Evolutionary conservation across 2,329 filamentous ascomycete species (phyloP).

Genomic region (Emergomyces pasteurianus): DNA sequence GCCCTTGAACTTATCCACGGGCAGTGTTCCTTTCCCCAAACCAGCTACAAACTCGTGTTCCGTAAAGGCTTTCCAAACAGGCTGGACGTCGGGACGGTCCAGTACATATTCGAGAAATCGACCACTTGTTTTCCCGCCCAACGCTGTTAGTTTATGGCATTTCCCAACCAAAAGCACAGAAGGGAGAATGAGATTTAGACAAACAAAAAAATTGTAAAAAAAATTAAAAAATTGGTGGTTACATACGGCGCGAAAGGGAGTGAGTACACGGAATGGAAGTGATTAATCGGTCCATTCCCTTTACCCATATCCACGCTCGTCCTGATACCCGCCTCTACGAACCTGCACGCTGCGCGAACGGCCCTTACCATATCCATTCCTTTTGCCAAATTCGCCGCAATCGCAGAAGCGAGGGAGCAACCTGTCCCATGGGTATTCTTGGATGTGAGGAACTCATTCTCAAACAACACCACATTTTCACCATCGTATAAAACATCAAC

Average conservation of each 20-base stretch:
- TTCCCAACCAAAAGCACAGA: not conserved
- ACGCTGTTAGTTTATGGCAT: not conserved
- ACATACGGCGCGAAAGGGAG: slow-evolving; percentile 47
- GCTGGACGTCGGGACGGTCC: slow-evolving; percentile 58
- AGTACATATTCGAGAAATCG: slow-evolving; percentile 77
- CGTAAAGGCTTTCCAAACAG: slow-evolving; percentile 63
- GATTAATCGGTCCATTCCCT: slow-evolving; percentile 54
- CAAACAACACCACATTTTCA: slow-evolving; percentile 47
- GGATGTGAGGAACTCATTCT: slow-evolving; percentile 59
- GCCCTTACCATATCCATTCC: slow-evolving; percentile 39
- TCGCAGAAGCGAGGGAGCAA: slow-evolving; percentile 74
- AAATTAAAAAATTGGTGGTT: too few relatives aligned
- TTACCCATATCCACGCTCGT: slow-evolving; percentile 44
- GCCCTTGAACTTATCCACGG: slow-evolving; percentile 65
- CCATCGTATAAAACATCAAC: slow-evolving; percentile 66
- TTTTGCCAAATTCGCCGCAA: slow-evolving; percentile 49
- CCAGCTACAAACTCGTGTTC: slow-evolving; percentile 72
- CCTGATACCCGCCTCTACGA: slow-evolving; percentile 50
- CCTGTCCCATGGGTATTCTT: slow-evolving; percentile 89
- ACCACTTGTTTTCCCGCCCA: slow-evolving; percentile 36
- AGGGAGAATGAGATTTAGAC: not conserved
- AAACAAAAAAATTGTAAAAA: not conserved
- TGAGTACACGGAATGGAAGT: slow-evolving; percentile 51
- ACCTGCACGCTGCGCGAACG: slow-evolving; percentile 45
- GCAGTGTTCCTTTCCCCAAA: slow-evolving; percentile 63